Percentiles rank a stretch among this genome's conserved stretches.
Evolutionary conservation across 768 basidiomycete species (phyloP).

Genomic region (Hericium coralloides): DNA sequence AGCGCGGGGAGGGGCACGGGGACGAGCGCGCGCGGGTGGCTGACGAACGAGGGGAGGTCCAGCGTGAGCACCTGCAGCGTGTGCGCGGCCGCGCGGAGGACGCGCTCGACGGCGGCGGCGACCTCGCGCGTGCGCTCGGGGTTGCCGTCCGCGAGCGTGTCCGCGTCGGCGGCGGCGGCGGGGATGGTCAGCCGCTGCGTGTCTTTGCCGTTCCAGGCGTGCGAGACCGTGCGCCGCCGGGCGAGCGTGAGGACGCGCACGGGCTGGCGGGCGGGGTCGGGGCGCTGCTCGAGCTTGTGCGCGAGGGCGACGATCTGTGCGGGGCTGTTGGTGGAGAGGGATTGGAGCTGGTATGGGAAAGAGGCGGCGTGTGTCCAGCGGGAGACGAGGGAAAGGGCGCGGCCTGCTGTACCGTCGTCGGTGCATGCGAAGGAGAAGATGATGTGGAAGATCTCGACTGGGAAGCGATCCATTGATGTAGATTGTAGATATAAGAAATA

Average conservation of each 20-base stretch:
- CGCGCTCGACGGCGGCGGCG: neutral
- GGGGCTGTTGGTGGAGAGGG: slow-evolving; percentile 20
- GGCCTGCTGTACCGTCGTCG: slow-evolving; percentile 27
- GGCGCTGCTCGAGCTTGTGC: slow-evolving; percentile 15
- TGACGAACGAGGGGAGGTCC: neutral
- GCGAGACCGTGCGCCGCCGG: slow-evolving; percentile 3
- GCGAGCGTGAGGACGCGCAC: slow-evolving; percentile 24
- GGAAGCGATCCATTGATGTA: slow-evolving; percentile 11
- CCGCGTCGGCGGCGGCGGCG: neutral
- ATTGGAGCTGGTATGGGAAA: slow-evolving; percentile 20
- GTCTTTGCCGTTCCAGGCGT: neutral
- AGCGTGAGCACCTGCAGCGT: neutral
- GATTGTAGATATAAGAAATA: neutral
- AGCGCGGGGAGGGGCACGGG: neutral
- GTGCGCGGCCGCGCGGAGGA: neutral
- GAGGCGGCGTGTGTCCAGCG: slow-evolving; percentile 21
- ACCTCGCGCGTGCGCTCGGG: neutral
- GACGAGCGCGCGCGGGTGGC: neutral
- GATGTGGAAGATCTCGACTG: slow-evolving; percentile 21
- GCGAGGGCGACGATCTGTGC: slow-evolving; percentile 21
- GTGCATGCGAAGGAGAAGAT: slow-evolving; percentile 28
- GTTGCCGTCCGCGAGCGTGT: neutral
- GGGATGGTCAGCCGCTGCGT: neutral
- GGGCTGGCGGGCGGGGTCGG: slow-evolving; percentile 13
- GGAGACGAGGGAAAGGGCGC: slow-evolving; percentile 29